Conservation (phyloP, 2,329 filamentous ascomycete genomes). For the Aspergillus japonicus region DNA sequence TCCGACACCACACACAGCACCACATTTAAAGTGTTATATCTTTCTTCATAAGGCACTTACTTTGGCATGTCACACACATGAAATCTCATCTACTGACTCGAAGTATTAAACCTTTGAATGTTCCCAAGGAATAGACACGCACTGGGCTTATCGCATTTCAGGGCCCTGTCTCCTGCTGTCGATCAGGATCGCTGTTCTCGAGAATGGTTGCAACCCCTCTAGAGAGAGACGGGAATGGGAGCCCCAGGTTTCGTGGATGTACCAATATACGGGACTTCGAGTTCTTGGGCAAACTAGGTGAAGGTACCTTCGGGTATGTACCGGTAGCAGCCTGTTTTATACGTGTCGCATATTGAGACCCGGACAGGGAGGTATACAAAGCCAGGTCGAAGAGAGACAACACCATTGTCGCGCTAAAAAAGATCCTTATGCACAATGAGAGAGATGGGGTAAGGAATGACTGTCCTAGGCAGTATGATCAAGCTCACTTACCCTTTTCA, state of each 20-base stretch:
- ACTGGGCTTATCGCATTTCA: no score
- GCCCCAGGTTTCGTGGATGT: constrained; percentile 74
- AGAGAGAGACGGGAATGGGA: constrained; percentile 48
- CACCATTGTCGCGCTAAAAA: constrained; percentile 83
- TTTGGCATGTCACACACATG: not conserved
- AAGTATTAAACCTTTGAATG: no score
- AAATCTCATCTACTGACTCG: not conserved
- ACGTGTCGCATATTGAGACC: constrained; percentile 15
- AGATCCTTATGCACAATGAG: constrained; percentile 99
- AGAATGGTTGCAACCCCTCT: constrained; percentile 42
- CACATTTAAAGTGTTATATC: not conserved
- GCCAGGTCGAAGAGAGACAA: constrained; percentile 74
- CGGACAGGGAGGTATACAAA: constrained; percentile 78
- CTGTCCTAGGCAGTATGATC: constrained; percentile 12
- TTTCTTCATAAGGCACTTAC: not conserved
- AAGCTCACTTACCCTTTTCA: constrained; percentile 8
- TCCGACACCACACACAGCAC: not conserved
- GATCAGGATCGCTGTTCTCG: not conserved
- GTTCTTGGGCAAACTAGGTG: constrained; percentile 64
- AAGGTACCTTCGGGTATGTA: constrained; percentile 86
- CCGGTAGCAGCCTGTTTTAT: not conserved
- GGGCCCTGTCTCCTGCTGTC: not conserved
- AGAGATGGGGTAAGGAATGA: constrained; percentile 74
- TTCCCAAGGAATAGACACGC: no score
- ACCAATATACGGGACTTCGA: constrained; percentile 53